Evolutionary conservation across 1,284 basidiomycete species (phyloP).

Genomic region (Cutaneotrichosporon sp.): DNA sequence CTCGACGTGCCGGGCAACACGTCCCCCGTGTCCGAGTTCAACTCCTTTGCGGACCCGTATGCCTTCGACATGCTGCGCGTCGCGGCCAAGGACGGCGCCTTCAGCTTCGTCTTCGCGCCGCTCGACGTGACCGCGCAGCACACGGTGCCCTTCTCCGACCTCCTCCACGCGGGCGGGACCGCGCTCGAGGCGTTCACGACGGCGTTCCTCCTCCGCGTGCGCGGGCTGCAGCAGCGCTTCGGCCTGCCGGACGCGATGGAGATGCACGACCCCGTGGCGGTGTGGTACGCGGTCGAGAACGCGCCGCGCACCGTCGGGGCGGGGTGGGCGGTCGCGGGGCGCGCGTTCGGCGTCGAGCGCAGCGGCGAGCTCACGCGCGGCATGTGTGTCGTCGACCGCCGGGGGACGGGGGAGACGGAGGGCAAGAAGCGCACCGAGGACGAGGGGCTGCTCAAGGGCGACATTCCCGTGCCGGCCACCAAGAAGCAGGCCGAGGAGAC

Average conservation of each 20-base stretch:
- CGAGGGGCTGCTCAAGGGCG: conserved; percentile 19
- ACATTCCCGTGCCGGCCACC: neutral
- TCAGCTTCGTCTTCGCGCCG: conserved; percentile 68
- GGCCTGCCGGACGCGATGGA: conserved; percentile 79
- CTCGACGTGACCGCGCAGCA: conserved; percentile 80
- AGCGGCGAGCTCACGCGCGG: conserved; percentile 54
- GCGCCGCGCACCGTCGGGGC: neutral
- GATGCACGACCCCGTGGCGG: conserved; percentile 58
- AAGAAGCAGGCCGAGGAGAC: neutral
- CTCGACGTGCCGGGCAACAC: conserved; percentile 92
- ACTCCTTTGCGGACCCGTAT: conserved; percentile 90
- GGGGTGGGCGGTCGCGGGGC: conserved; percentile 43
- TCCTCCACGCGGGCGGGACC: conserved; percentile 57
- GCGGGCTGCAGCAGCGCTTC: conserved; percentile 65
- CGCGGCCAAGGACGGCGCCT: conserved; percentile 34
- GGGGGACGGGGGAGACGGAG: conserved; percentile 37
- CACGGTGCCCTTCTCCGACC: conserved; percentile 67
- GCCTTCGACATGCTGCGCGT: conserved; percentile 64
- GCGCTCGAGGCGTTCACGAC: conserved; percentile 70
- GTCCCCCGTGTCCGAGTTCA: conserved; percentile 81
- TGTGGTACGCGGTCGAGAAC: conserved; percentile 53
- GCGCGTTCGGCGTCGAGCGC: conserved; percentile 54
- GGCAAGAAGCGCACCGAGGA: conserved; percentile 37
- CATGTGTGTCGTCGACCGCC: conserved; percentile 56
- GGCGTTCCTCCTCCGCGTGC: conserved; percentile 71